phyloP scores from a whole-genome alignment of 129 eudicot genomes.

The Lonicera japonica region DNA sequence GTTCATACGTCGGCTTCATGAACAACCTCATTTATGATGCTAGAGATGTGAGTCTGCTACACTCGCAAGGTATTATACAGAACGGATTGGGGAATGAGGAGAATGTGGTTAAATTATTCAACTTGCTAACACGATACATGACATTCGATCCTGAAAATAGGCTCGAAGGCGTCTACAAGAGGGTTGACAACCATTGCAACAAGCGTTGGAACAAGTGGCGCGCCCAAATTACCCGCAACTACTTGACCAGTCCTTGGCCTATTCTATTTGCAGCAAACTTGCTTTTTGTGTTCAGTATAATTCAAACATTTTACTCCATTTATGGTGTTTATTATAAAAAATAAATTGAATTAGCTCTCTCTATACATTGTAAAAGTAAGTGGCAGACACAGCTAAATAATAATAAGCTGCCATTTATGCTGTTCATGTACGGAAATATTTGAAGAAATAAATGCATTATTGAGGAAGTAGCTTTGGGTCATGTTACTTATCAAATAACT shows the following conservation, averaged over 20 bases:
- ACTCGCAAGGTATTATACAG: conserved; percentile 40
- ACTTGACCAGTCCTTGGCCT: conserved; percentile 43
- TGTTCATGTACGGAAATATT: too few species aligned
- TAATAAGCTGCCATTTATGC: too few species aligned
- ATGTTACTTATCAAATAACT: too few species aligned
- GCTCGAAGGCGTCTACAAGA: conserved; percentile 35
- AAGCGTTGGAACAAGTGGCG: conserved; percentile 48
- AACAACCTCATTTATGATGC: conserved; percentile 43
- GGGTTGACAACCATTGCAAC: conserved; percentile 39
- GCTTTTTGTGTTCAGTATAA: conserved; percentile 50
- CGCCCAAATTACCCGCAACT: conserved; percentile 47
- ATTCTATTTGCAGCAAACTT: conserved; percentile 48
- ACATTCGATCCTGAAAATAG: conserved; percentile 41
- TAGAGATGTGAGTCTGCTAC: conserved; percentile 43
- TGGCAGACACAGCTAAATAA: too few species aligned
- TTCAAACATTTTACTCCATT: conserved; percentile 46
- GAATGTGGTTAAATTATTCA: conserved; percentile 45
- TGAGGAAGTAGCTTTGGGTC: too few species aligned
- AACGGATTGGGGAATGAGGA: conserved; percentile 46
- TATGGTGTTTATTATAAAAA: too few species aligned
- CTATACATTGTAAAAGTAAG: too few species aligned
- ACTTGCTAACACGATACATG: conserved; percentile 42
- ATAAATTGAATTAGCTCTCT: too few species aligned
- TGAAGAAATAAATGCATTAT: too few species aligned
- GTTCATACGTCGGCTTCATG: conserved; percentile 55